phyloP scores from a whole-genome alignment of 2,329 filamentous ascomycete species.

The Paecilomyces variotii region DNA sequence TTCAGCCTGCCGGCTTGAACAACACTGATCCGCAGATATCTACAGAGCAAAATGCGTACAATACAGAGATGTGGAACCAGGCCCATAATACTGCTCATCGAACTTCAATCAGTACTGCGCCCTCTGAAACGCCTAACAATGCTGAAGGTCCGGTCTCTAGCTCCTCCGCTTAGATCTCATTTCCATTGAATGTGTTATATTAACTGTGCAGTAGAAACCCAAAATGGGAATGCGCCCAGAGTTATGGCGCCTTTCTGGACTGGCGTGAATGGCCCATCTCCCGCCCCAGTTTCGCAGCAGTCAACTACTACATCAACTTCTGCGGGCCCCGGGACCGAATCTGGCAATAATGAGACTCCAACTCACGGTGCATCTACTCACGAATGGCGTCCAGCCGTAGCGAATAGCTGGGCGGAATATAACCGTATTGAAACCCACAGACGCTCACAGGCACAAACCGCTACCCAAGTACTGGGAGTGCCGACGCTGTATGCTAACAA shows the following conservation, averaged over 20 bases:
- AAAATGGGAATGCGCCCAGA: background rate
- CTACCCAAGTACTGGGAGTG: background rate
- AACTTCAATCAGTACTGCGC: background rate
- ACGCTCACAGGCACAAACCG: background rate
- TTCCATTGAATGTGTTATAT: background rate
- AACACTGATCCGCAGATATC: background rate
- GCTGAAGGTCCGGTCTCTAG: background rate
- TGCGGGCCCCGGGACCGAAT: background rate
- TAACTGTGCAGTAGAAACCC: background rate
- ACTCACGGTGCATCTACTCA: background rate
- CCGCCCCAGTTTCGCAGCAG: background rate
- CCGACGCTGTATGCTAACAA: background rate
- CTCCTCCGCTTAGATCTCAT: background rate
- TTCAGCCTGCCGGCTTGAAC: background rate
- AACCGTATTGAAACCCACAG: background rate
- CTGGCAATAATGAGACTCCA: background rate
- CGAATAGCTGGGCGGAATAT: background rate
- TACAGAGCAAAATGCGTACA: background rate
- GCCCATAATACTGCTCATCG: background rate
- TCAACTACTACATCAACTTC: background rate
- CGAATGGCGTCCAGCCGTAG: background rate
- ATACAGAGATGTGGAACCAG: background rate
- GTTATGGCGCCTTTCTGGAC: background rate
- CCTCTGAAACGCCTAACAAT: background rate
- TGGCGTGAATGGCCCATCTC: background rate